Base-by-base conservation (phyloP, 2,329 filamentous ascomycete species). In the Ceratocystis destructans region DNA sequence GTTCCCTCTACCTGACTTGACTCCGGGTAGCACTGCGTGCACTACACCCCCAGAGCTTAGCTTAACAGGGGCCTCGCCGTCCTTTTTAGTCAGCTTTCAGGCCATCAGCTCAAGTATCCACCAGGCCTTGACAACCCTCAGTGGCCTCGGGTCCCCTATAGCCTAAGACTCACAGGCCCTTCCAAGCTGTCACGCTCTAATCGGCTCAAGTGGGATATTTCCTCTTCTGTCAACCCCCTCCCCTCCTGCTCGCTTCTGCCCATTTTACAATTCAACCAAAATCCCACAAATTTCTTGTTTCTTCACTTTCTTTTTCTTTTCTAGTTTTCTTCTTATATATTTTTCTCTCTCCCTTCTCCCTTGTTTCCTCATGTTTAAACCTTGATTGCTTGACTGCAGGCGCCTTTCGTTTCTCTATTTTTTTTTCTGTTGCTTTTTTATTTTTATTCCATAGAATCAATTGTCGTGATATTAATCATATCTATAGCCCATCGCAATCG, bases 291-390 rank as follows among this genome's bases (percentile, higher is more conserved):
- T 20, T 55, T 44, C 62, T 7, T 50, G 46, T 50, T 50, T 55
- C 44, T 46, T 20, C n/a, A 45, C 33, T 57, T 66, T 22, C 33
- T 28, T 61, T 64, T 55, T n/a, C 46, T 22, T 53, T 66, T 20
- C 31, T 31, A 41, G 17, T 64, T 37, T 20, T 64, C 41, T 66
- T 20, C 31, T 31, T 62, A 28, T 64, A 20, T 20, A 57, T 57
- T 41, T 41, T 25, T 62, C 25, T 59, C 50, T n/a, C 50, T 17
- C 48, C 61, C 31, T 55, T 22, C 20, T 31, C 48, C 33, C 46
- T 33, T 31, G 44, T 64, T 55, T 63, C 44, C 33, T 48, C 15
- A 46, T 31, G 44, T 20, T 46, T 45, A 31, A 65, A 65, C 53
- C 61, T 44, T 44, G 48, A 33, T 41, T 53, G 44, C 59, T 53